Conservation (phyloP, 1,284 basidiomycete genomes). For the Puccinia hordei region DNA sequence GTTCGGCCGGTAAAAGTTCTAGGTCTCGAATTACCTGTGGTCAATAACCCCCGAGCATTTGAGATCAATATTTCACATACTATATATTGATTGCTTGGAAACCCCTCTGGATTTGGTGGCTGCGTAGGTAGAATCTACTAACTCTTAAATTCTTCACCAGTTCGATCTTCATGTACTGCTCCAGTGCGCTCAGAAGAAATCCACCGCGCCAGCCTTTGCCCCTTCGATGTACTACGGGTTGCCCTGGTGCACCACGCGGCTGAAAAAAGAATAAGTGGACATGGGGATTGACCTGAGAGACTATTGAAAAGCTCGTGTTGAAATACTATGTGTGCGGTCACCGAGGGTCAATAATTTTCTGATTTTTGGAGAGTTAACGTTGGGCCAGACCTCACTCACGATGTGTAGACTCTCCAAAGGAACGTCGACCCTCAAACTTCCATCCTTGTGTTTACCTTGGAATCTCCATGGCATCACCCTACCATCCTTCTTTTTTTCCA, state of each 20-base stretch:
- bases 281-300: slow-evolving; percentile 95
- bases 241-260: slow-evolving; percentile 86
- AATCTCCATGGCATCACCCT: slow-evolving; percentile 69
- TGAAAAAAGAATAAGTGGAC: slow-evolving; percentile 98
- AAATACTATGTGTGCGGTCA: slow-evolving; percentile 53
- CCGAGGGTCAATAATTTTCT: slow-evolving; percentile 31
- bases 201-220: slow-evolving; percentile 97
- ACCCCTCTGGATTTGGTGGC: no score
- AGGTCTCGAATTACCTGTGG: slow-evolving; percentile 87
- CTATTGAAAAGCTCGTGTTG: slow-evolving; percentile 88
- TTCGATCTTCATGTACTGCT: slow-evolving; percentile 91
- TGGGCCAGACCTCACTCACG: slow-evolving; percentile 61
- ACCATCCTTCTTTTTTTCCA: slow-evolving; percentile 86
- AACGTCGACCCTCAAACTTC: slow-evolving; percentile 86
- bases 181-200: slow-evolving; percentile 76
- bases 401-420: slow-evolving; percentile 87
- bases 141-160: slow-evolving; percentile 92
- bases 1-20: slow-evolving; percentile 75
- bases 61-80: no score
- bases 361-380: slow-evolving; percentile 48
- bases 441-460: slow-evolving; percentile 65
- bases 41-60: neutral
- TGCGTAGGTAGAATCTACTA: no score
- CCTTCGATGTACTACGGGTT: slow-evolving; percentile 85
- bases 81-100: no score